Base-by-base conservation (phyloP, 176 grass and related monocot genomes). In the Oryza glumipatula region DNA sequence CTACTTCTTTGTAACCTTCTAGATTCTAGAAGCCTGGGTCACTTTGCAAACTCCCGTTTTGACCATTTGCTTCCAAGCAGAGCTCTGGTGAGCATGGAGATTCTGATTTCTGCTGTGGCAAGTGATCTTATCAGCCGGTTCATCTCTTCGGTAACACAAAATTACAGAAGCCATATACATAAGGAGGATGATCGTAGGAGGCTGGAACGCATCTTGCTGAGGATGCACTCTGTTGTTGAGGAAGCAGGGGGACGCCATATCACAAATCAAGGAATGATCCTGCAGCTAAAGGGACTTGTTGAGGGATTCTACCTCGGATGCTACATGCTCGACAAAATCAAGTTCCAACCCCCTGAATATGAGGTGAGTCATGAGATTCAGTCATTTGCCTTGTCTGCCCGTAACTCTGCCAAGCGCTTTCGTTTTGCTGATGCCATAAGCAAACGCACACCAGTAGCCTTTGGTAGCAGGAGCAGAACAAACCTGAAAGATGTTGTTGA, bases 91-190 rank as follows among this genome's bases (percentile, higher is more conserved):
- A 43, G 24, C 23, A 79, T 79, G 77, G 63, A 79, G 63, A 30
- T 70, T 38, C 79, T 69, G 21, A 77, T 86, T 51, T 81, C 83
- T 46, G 78, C 73, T 38, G 72, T 67, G 4, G 33, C 35, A 3
- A 7, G 24, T 44, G 78, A 89, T 67, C 83, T 89, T 5, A 24
- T 78, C 17, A 78, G 88, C 66, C 73, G 58, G 0, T 82, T 90
- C 73, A 60, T 90, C 73, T 86, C 78, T 32, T 82, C 82, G 5
- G 1, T 89, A 26, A 32, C 7, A 11, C 21, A 52, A 21, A 81
- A 54, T 15, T 54, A 30, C 26, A 11, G 32, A 10, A 14, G 11
- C 16, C 68, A 24, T 70, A 22, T 11, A 15, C 32, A 33, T 17
- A 38, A 58, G 9, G 58, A 67, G 76, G 68, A 74, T 28, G 68